Evolutionary conservation across 2,329 filamentous ascomycete genomes (phyloP).

Genomic region (Colletotrichum phormii): DNA sequence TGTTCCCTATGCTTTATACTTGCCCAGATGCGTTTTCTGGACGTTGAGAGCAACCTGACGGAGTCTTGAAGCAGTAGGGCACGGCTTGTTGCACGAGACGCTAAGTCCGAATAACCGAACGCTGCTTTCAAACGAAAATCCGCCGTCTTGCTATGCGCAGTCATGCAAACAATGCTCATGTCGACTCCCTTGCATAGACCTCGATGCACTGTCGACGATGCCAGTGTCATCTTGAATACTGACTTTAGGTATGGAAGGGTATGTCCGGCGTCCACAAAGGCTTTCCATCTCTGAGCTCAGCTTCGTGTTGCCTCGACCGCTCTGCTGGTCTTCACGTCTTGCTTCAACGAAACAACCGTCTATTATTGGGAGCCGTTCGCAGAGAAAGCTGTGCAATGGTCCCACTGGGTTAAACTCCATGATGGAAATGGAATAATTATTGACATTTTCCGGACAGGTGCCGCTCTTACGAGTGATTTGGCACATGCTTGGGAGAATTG

Average conservation of each 20-base stretch:
- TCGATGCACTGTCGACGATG: neutral
- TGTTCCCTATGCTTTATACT: neutral
- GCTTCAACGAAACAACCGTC: neutral
- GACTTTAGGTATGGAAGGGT: neutral
- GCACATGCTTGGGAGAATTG: neutral
- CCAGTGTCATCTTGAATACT: neutral
- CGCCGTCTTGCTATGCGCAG: neutral
- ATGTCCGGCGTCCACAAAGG: neutral
- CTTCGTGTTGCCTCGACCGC: neutral
- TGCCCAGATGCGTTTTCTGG: too few species aligned
- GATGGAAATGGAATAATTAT: neutral
- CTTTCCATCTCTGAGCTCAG: too few species aligned
- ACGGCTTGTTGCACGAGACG: neutral
- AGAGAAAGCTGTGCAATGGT: neutral
- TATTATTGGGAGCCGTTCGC: neutral
- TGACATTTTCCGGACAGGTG: neutral
- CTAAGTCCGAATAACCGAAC: neutral
- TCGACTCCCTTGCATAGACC: neutral
- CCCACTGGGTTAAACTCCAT: neutral
- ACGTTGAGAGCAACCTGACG: neutral
- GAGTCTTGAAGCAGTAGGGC: neutral
- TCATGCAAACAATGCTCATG: neutral
- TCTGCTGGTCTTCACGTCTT: neutral
- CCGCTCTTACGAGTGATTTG: neutral
- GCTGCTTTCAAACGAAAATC: neutral